Conservation (phyloP, 192 early-diverging fungal genomes). For the Gamsiella multidivaricata region DNA sequence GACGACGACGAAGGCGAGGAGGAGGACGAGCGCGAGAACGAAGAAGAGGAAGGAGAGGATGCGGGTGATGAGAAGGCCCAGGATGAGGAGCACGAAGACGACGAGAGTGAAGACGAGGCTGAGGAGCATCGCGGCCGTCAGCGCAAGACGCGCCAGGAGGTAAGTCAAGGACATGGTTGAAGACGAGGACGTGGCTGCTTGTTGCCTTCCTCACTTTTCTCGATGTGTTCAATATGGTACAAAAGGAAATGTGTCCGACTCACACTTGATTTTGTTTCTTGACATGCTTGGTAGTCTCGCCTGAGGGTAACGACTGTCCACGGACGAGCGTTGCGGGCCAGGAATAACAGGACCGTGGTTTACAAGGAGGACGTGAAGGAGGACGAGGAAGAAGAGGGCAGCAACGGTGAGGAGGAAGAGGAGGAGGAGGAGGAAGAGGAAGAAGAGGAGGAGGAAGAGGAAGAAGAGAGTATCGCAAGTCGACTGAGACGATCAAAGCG, state of each 20-base stretch:
- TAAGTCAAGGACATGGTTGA: neutral
- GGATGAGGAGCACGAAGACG: conserved; percentile 8
- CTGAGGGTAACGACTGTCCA: conserved; percentile 8
- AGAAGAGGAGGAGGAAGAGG: conserved; percentile 15
- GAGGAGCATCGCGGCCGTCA: conserved; percentile 17
- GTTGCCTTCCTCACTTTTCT: neutral
- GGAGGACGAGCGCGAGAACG: conserved; percentile 26
- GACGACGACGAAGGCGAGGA: conserved; percentile 31
- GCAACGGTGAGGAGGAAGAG: conserved; percentile 6
- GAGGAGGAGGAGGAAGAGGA: conserved; percentile 6
- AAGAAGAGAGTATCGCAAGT: conserved; percentile 10
- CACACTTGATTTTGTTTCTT: neutral
- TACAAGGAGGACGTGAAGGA: conserved; percentile 13
- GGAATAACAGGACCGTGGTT: conserved; percentile 13
- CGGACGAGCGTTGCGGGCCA: conserved; percentile 26
- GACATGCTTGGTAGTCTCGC: neutral
- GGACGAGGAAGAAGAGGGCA: conserved; percentile 14
- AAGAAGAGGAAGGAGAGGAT: conserved; percentile 38
- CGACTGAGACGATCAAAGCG: conserved; percentile 31
- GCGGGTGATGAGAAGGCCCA: conserved; percentile 33
- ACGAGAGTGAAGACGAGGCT: conserved; percentile 11
- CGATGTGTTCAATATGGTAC: no score
- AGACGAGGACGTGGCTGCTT: neutral
- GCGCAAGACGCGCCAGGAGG: conserved; percentile 30
- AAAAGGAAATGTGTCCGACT: neutral